A percentile compares a stretch with the other conserved stretches of the same genome.
Conservation (phyloP, 306 rosid species). For the Begonia masoniana region DNA sequence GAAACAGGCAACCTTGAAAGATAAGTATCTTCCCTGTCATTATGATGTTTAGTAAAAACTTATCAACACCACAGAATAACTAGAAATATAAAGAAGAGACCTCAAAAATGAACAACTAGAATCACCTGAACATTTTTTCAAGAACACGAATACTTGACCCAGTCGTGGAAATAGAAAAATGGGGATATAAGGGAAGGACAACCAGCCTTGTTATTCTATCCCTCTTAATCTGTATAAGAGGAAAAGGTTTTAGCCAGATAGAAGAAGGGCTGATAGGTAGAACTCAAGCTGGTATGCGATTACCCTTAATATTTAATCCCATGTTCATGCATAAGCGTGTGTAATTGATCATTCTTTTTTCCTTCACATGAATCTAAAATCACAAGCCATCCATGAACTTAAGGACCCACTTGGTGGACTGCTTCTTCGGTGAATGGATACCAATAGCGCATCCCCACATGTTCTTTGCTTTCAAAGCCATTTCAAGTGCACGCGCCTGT, state of each 20-base stretch:
- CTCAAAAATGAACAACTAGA: neutral
- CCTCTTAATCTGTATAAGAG: slow-evolving; percentile 49
- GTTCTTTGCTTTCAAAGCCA: slow-evolving; percentile 72
- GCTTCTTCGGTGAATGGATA: neutral
- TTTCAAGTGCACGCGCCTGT: slow-evolving; percentile 82
- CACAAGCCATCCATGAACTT: neutral
- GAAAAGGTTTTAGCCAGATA: no score
- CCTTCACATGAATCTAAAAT: neutral
- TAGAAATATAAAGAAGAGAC: neutral
- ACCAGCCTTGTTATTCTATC: slow-evolving; percentile 90
- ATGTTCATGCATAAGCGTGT: no score
- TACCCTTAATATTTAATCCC: no score
- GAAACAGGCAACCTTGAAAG: slow-evolving; percentile 82
- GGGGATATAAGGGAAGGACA: slow-evolving; percentile 93
- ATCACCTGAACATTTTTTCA: slow-evolving; percentile 58
- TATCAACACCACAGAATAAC: no score
- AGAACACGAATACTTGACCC: slow-evolving; percentile 93
- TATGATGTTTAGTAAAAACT: no score
- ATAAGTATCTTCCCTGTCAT: slow-evolving; percentile 61
- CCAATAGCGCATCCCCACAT: neutral
- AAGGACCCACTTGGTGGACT: neutral
- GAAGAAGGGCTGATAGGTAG: no score
- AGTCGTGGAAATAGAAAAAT: slow-evolving; percentile 93
- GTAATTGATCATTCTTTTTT: no score
- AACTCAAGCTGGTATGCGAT: no score